phyloP scores from a whole-genome alignment of 2,329 filamentous ascomycete genomes.

The Ascochyta pisi region DNA sequence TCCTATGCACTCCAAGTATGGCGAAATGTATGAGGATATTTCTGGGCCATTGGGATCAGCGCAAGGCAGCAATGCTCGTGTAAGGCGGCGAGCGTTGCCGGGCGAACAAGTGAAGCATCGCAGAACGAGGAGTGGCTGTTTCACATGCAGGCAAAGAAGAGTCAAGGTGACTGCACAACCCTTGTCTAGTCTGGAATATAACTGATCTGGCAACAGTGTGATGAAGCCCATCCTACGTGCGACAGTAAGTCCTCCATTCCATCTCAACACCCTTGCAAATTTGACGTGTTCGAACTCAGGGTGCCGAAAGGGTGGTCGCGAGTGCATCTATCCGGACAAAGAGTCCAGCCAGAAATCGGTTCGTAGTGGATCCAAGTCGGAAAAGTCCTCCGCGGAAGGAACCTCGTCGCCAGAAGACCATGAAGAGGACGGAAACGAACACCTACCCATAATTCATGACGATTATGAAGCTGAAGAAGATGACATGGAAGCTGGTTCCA shows the following conservation, averaged over 20 bases:
- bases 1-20: constrained; percentile 41
- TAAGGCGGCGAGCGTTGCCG: constrained; percentile 40
- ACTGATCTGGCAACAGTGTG: constrained; percentile 68
- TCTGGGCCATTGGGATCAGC: constrained; percentile 35
- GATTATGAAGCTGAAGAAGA: constrained; percentile 57
- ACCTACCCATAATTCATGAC: constrained; percentile 50
- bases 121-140: constrained; percentile 91
- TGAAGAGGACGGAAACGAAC: constrained; percentile 51
- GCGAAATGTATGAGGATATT: constrained; percentile 47
- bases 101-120: constrained; percentile 86
- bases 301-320: constrained; percentile 88
- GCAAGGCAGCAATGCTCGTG: constrained; percentile 37
- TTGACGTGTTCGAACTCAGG: constrained; percentile 57
- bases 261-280: not conserved
- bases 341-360: constrained; percentile 60
- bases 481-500: constrained; percentile 28
- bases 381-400: constrained; percentile 54
- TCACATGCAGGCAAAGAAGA: constrained; percentile 84
- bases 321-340: constrained; percentile 87
- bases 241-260: constrained; percentile 63
- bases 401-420: constrained; percentile 61
- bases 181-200: not conserved
- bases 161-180: constrained; percentile 67
- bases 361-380: constrained; percentile 54
- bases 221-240: constrained; percentile 86